Evolutionary conservation across 192 early-diverging fungal genomes (phyloP), one percentile per base, ranked within the genome.

Genomic region (Coemansia brasiliensis): DNA sequence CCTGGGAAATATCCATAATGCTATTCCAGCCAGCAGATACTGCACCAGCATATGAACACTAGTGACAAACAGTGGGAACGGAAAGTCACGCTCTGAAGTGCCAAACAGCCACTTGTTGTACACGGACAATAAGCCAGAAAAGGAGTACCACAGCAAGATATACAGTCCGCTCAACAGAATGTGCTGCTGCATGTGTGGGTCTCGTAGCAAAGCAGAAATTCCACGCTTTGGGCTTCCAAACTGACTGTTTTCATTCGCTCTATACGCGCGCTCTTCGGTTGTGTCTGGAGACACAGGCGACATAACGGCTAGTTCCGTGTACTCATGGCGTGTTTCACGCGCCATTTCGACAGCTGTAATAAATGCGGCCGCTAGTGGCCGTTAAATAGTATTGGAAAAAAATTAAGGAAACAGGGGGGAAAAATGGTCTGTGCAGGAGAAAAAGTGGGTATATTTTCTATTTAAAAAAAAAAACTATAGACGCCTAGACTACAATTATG

Each of bases 71-170:
- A 97, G 79, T 26, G 95, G 95, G 57, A 86, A 95, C 24, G 72
- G 80, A 72, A 95, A 95, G 76, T 92, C 84, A 56, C 90, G 83
- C 61, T 92, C 84, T 0, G 84, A 80, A 25, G 82, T 65, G 24
- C 91, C 88, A 79, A 97, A 94, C 56, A 97, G 81, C 92, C 92
- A 97, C 54, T 91, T 94, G 85, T 97, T 97, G 76, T 94, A 97
- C 3, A 94, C 81, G 2, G 88, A 88, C 22, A 97, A 77, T 7
- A 84, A 59, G 0, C 92, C 85, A 2, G 95, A 86, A 20, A 85
- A 84, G 10, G 49, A 41, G 74, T 87, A 88, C 84, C 84, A 85
- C 42, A 80, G 65, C 43, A 79, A 53, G 0, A 83, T 72, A 41
- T 74, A 82, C 52, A 76, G 57, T 15, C 32, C 52, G n/a, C 66